Evolutionary conservation across 441 rosid species (phyloP).

Genomic region (Pelargonium citronellum): DNA sequence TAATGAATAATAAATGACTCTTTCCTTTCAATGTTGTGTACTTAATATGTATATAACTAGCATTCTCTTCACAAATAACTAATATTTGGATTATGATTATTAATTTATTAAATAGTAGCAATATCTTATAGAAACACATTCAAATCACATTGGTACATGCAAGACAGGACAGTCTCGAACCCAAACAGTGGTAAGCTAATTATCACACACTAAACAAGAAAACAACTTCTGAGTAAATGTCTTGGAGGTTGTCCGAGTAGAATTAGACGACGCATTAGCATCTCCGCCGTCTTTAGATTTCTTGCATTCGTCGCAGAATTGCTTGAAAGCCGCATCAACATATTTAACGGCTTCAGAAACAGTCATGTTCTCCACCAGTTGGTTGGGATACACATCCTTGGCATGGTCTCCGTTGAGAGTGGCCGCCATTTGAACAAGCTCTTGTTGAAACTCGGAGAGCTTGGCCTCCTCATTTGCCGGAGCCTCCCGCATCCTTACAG

Average conservation of each 20-base stretch:
- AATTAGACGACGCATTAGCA: conserved; percentile 23
- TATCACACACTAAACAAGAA: conserved; percentile 66
- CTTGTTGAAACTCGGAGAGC: conserved; percentile 72
- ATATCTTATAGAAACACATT: no score
- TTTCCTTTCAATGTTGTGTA: no score
- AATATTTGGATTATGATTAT: no score
- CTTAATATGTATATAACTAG: no score
- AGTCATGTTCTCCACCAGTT: conserved; percentile 54
- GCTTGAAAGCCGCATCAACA: conserved; percentile 45
- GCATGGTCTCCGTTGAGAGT: conserved; percentile 56
- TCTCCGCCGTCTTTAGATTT: conserved; percentile 41
- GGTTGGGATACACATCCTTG: conserved; percentile 46
- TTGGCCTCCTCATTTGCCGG: conserved; percentile 43
- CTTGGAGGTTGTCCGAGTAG: conserved; percentile 29
- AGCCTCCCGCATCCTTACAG: conserved; percentile 36
- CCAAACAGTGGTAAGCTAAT: conserved; percentile 17
- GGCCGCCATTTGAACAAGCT: conserved; percentile 67
- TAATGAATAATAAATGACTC: no score
- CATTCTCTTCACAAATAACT: no score
- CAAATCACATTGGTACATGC: no score
- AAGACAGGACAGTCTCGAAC: no score
- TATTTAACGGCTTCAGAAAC: conserved; percentile 46
- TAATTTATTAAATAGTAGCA: no score
- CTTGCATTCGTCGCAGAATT: conserved; percentile 42
- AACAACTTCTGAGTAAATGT: conserved; percentile 43